Evolutionary conservation across 805 yeast genomes (phyloP).

Genomic region (Blastobotrys chiropterorum): DNA sequence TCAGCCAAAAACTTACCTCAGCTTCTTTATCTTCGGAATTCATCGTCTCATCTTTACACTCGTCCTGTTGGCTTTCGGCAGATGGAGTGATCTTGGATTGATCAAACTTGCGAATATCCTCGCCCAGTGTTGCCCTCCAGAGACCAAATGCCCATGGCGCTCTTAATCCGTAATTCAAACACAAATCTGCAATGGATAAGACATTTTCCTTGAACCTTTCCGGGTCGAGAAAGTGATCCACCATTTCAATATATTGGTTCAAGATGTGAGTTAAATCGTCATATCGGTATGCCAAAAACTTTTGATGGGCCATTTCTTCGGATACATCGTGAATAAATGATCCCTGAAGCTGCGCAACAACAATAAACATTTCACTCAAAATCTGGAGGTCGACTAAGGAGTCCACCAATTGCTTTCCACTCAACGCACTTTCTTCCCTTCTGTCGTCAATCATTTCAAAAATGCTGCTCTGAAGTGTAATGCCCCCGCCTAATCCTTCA

Average conservation of each 20-base stretch:
- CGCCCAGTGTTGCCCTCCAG: conserved; percentile 48
- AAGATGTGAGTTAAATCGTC: conserved; percentile 69
- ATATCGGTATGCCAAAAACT: conserved; percentile 60
- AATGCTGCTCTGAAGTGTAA: conserved; percentile 48
- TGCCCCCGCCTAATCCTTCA: conserved; percentile 57
- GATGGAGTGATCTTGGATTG: no score
- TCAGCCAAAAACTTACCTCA: no score
- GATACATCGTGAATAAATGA: conserved; percentile 34
- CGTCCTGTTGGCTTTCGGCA: conserved; percentile 57
- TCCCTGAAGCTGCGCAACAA: conserved; percentile 47
- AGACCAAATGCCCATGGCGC: conserved; percentile 65
- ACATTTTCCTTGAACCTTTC: conserved; percentile 17
- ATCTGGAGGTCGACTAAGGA: conserved; percentile 37
- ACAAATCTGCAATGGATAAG: conserved; percentile 18
- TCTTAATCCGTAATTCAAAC: conserved; percentile 25
- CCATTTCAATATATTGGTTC: conserved; percentile 55
- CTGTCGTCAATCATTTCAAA: conserved; percentile 54
- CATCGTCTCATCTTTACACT: conserved; percentile 46
- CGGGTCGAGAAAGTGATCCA: conserved; percentile 43
- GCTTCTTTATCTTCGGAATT: conserved; percentile 30
- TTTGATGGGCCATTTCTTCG: conserved; percentile 45
- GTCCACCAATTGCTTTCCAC: conserved; percentile 47
- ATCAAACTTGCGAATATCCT: conserved; percentile 30
- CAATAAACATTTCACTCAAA: conserved; percentile 58
- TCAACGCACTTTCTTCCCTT: conserved; percentile 41